Evolutionary conservation across 495 filamentous ascomycete species (phyloP).

Genomic region (Neurospora sp.): DNA sequence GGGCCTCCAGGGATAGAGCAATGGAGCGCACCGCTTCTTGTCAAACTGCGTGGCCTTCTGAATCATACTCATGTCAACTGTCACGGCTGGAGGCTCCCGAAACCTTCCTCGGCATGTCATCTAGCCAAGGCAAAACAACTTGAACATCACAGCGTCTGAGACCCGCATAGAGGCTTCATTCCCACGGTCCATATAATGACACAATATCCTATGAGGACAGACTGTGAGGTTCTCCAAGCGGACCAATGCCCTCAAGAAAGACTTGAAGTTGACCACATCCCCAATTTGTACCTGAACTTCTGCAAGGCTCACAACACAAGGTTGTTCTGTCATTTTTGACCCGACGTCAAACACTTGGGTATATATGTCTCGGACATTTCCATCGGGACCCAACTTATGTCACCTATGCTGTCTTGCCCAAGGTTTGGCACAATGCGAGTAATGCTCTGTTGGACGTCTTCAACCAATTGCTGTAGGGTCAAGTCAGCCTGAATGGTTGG

Average conservation of each 20-base stretch:
- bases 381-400: not conserved
- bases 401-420: not conserved
- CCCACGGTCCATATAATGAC: not conserved
- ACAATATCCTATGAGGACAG: not conserved
- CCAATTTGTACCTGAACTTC: not conserved
- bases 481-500: not conserved
- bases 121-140: constrained; percentile 7
- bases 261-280: not conserved
- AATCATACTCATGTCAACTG: constrained; percentile 7
- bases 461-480: not conserved
- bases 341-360: not conserved
- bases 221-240: not conserved
- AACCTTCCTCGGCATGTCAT: constrained; percentile 5
- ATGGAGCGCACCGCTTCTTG: not conserved
- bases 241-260: not conserved
- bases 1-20: not conserved
- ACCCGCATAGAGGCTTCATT: constrained; percentile 9
- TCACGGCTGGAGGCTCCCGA: constrained; percentile 8
- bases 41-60: constrained; percentile 5
- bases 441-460: not conserved
- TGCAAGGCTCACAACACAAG: not conserved
- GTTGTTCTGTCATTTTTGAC: not conserved
- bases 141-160: constrained; percentile 8
- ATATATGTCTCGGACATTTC: not conserved
- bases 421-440: not conserved